Evolutionary conservation across 108 stramenopile species (phyloP).

Genomic region (Fragilariopsis cylindrus): DNA sequence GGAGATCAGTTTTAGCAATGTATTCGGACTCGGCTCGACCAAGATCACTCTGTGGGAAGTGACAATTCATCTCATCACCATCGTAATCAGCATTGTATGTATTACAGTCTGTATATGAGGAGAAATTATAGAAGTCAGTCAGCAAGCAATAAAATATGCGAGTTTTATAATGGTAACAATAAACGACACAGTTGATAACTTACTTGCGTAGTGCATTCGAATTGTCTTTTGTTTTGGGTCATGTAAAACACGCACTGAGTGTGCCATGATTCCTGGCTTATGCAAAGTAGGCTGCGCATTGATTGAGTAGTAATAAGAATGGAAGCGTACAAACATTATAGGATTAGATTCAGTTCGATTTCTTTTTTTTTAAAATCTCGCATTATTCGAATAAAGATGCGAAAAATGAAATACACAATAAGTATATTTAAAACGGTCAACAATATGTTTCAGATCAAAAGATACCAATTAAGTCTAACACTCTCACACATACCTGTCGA

Average conservation of each 20-base stretch:
- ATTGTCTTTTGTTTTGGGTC: constrained; percentile 93
- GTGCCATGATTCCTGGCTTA: constrained; percentile 99
- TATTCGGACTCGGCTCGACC: constrained; percentile 93
- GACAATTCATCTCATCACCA: constrained; percentile 99
- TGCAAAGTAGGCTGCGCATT: constrained; percentile 92
- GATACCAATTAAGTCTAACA: no score
- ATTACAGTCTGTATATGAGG: constrained; percentile 83
- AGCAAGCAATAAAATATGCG: background rate
- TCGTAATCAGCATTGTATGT: constrained; percentile 99
- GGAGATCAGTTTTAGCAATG: constrained; percentile 93
- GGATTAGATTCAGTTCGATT: background rate
- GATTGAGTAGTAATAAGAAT: background rate
- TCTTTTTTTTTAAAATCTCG: constrained; percentile 4
- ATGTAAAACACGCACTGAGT: constrained; percentile 94
- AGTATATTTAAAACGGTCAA: no score
- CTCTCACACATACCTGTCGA: constrained; percentile 79
- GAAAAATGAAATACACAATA: no score
- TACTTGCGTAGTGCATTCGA: constrained; percentile 99
- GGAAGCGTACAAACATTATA: background rate
- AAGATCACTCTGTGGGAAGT: constrained; percentile 97
- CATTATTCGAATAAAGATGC: no score
- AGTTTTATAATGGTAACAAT: background rate
- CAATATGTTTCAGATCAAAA: no score
- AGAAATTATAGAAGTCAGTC: background rate
- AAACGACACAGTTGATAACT: constrained; percentile 20